A percentile compares a stretch with the other conserved stretches of the same genome.
Evolutionary conservation across 257 asterid species (phyloP).

Genomic region (Solanum bulbocastanum): DNA sequence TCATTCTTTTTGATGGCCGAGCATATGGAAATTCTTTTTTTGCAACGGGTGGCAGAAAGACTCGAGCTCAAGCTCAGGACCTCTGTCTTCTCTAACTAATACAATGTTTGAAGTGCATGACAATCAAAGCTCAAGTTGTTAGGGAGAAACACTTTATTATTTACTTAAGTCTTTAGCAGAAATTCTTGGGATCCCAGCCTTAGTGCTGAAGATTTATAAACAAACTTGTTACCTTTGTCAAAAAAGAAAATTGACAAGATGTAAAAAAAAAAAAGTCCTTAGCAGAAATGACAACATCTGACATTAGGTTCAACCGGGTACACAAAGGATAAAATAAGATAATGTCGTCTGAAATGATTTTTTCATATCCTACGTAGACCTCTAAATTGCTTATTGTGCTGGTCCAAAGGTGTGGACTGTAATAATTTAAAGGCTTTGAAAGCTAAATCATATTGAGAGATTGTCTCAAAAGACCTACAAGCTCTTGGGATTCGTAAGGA

Average conservation of each 20-base stretch:
- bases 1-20: not conserved
- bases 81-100: not conserved
- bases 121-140: not conserved
- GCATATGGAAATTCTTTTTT: not conserved
- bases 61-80: not conserved
- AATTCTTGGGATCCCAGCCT: not conserved
- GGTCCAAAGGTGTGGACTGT: not conserved
- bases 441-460: not conserved
- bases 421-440: not conserved
- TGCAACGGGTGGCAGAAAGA: not conserved
- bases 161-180: not conserved
- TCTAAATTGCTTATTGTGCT: not conserved
- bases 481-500: not conserved
- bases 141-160: not conserved
- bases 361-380: not conserved
- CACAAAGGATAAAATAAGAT: not conserved
- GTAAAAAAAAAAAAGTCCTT: not conserved
- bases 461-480: not conserved
- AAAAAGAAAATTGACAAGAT: no score
- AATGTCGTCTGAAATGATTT: not conserved
- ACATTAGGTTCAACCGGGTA: not conserved
- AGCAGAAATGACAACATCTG: not conserved
- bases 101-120: not conserved
- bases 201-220: no score
- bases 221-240: no score